Evolutionary conservation across 2,329 filamentous ascomycete genomes (phyloP).

Genomic region (Colletotrichum melonis): DNA sequence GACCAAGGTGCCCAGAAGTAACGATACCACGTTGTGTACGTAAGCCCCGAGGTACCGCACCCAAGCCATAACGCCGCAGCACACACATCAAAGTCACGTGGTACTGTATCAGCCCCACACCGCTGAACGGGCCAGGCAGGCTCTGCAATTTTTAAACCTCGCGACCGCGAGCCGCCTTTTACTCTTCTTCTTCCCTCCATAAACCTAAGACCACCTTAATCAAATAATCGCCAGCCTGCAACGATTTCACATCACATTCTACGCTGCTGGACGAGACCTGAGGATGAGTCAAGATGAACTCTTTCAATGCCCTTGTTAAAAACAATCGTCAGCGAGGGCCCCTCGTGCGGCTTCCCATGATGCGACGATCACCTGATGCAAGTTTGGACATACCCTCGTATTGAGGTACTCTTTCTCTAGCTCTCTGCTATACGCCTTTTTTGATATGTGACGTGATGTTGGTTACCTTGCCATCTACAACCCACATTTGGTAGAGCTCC

Average conservation of each 20-base stretch:
- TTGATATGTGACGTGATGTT: neutral
- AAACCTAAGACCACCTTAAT: slow-evolving; percentile 58
- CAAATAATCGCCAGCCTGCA: slow-evolving; percentile 53
- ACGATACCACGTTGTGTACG: neutral
- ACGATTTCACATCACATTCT: slow-evolving; percentile 40
- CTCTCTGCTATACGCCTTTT: too few relatives aligned
- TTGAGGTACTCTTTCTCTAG: neutral
- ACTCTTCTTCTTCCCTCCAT: slow-evolving; percentile 44
- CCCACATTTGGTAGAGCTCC: neutral
- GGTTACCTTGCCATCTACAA: too few relatives aligned
- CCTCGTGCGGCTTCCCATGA: slow-evolving; percentile 72
- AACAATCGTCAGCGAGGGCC: slow-evolving; percentile 77
- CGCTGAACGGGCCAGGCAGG: slow-evolving; percentile 3
- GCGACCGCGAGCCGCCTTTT: neutral
- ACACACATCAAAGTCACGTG: neutral
- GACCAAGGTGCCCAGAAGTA: neutral
- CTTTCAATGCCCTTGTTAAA: slow-evolving; percentile 67
- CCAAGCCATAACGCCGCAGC: neutral
- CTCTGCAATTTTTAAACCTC: slow-evolving; percentile 37
- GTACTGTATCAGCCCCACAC: neutral
- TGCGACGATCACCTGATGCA: slow-evolving; percentile 76
- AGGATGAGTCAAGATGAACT: slow-evolving; percentile 68
- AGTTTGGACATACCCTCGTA: slow-evolving; percentile 61
- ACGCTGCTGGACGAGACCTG: slow-evolving; percentile 62
- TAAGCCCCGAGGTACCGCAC: neutral